Evolutionary conservation across 2,329 filamentous ascomycete species (phyloP).

Genomic region (Chaetomiaceae sp.): DNA sequence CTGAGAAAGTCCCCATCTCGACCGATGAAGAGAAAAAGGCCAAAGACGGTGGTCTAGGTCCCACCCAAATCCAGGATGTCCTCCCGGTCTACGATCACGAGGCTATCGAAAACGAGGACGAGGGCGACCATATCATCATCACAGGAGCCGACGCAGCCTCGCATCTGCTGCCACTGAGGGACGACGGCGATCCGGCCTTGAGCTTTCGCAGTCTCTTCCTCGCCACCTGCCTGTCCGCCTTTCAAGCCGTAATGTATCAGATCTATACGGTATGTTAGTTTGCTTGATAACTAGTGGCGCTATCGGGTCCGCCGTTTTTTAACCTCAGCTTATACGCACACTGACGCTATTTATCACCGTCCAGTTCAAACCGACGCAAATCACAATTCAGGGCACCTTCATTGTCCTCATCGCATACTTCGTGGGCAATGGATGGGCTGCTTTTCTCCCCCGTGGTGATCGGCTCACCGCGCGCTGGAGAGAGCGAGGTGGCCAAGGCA

Average conservation of each 20-base stretch:
- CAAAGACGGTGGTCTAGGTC: background rate
- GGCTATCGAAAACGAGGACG: constrained; percentile 22
- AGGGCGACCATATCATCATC: constrained; percentile 42
- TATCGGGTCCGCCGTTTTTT: too few species aligned
- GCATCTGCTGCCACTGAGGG: constrained; percentile 48
- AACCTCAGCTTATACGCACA: background rate
- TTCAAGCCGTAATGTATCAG: constrained; percentile 53
- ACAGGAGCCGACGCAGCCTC: constrained; percentile 48
- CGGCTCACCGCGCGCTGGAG: constrained; percentile 45
- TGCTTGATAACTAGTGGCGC: too few species aligned
- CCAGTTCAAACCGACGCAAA: constrained; percentile 49
- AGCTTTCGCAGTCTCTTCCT: constrained; percentile 52
- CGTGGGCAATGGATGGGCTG: constrained; percentile 45
- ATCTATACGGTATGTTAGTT: constrained; percentile 47
- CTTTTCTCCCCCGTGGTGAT: constrained; percentile 49
- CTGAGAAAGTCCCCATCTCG: background rate
- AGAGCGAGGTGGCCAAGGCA: constrained; percentile 37
- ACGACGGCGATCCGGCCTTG: constrained; percentile 48
- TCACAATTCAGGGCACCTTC: constrained; percentile 49
- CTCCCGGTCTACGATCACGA: constrained; percentile 19
- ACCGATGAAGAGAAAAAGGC: background rate
- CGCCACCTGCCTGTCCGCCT: constrained; percentile 45
- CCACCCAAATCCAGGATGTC: constrained; percentile 25
- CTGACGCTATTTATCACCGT: background rate
- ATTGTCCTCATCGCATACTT: constrained; percentile 57